Evolutionary conservation across 2,329 filamentous ascomycete species (phyloP), one percentile per base, ranked within the genome.

Genomic region (Hypoxylon sp.): DNA sequence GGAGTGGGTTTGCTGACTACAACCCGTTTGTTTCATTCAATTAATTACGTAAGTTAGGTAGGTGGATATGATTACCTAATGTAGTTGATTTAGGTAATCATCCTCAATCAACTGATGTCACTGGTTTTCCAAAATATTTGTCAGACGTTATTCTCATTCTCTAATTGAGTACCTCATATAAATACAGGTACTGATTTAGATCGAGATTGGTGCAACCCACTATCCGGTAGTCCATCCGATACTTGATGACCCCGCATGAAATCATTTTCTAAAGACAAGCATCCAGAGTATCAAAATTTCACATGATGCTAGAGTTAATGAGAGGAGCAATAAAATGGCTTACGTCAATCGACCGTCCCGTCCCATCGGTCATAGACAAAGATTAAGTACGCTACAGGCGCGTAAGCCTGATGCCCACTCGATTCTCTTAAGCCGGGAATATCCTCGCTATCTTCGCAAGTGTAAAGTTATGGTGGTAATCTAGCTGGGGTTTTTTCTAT

Each of bases 1-100:
- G 57, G 57, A 47, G n/a, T 37, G n/a, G 10, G 9, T 4, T 11
- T 44, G 39, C 39, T 33, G 54, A 39, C 9, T 37, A 59, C 35
- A 39, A 39, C 33, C 44, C 44, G 39, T 33, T 59, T 59, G 50
- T 44, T 9, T 59, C 55, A 50, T 59, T 44, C 29, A 39, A 39
- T 29, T 3, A 39, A 22, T 22, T 22, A 22, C 19, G 19, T 22
- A 22, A 33, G 35, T 22, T 11, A 9, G 17, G 17, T 8, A 2
- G 8, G 29, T 6, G 6, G 29, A 8, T 9, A 9, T 31, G 29
- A 31, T 31, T 29, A 29, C 5, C 3, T 29, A 29, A 29, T 29
- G 3, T 29, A 29, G 3, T 5, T 26, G 5, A 26, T 26, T 26
- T 4, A 26, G 3, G 6, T 9, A 42, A 17, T 17, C n/a, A 19